Base-by-base conservation (phyloP, 2,329 filamentous ascomycete species). In the Clarireedia paspali region DNA sequence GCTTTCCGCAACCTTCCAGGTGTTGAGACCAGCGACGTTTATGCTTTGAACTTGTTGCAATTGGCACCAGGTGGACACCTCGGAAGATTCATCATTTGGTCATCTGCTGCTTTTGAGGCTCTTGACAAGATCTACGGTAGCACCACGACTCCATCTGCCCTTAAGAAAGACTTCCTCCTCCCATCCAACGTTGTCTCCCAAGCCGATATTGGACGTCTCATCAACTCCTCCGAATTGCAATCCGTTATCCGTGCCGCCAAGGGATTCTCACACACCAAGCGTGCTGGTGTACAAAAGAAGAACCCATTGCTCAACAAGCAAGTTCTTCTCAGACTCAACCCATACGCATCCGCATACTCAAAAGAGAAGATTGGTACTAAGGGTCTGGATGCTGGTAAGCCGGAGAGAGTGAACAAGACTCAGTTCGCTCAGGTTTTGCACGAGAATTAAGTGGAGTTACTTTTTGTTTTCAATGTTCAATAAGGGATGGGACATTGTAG, bases 261-360 rank as follows among this genome's bases (percentile, higher is more conserved):
- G 83, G 94, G 94, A 69, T 84, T 87, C 68, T 84, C 90, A 72
- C 78, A 85, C 72, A 95, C 91, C 77, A 96, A 96, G 85, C 89
- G 94, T 73, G 78, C 81, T 67, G 78, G 82, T 71, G 90, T 96
- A 67, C 92, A 96, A 85, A 99, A 99, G 91, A 97, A 97, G 91
- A 99, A 99, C 85, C 94, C 94, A 71, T 91, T 99, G 68, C 83
- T 82, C 79, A 99, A 99, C 88, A 95, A 91, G 85, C 94, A 97
- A 84, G 88, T 99, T 67, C 84, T 96, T 77, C 88, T 99, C 73
- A 88, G 94, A 71, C 88, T 99, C 76, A 99, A 99, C 87, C 94
- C 94, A 63, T 99, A 99, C 79, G 92, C 94, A 68, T 81, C 87
- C 69, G 85, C 89, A 62, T 99, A 95, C 79, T 80, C 85, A 68